Conservation (phyloP, 2,329 filamentous ascomycete species). For the Neonectria neomacrospora region DNA sequence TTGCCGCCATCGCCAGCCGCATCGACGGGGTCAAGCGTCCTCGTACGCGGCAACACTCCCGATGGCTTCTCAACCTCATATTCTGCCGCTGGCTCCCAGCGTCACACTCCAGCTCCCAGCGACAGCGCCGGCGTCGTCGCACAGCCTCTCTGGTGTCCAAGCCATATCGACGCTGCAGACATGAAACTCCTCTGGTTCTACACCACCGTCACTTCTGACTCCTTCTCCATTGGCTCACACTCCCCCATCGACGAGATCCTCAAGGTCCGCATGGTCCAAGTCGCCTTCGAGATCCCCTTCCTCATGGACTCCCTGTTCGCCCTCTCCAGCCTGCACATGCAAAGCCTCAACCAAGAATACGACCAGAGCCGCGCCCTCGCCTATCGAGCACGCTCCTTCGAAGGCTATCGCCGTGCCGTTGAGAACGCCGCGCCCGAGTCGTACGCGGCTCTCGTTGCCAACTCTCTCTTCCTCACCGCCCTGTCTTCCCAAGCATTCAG, state of each 20-base stretch:
- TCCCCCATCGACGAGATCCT: constrained; percentile 56
- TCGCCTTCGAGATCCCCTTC: constrained; percentile 64
- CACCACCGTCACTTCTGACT: constrained; percentile 57
- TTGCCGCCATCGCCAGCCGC: constrained; percentile 4
- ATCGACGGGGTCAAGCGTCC: background rate
- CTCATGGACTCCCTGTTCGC: constrained; percentile 66
- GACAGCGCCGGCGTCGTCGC: constrained; percentile 32
- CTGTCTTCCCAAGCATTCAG: constrained; percentile 63
- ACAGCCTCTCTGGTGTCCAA: constrained; percentile 47
- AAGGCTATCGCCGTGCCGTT: constrained; percentile 64
- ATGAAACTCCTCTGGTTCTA: constrained; percentile 69
- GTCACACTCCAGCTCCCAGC: constrained; percentile 4
- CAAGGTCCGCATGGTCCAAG: constrained; percentile 58
- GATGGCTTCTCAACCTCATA: constrained; percentile 3
- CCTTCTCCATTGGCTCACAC: constrained; percentile 55
- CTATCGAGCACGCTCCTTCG: constrained; percentile 62
- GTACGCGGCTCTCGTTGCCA: constrained; percentile 62
- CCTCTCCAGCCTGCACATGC: constrained; percentile 62
- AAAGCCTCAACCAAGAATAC: constrained; percentile 53
- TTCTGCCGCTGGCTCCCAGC: background rate
- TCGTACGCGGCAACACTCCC: constrained; percentile 9
- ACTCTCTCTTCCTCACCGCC: constrained; percentile 63
- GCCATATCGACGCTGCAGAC: constrained; percentile 53
- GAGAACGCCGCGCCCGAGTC: constrained; percentile 57
- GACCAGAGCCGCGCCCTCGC: constrained; percentile 52